Base-by-base conservation (phyloP, 495 filamentous ascomycete genomes). In the Xylaria acuta region DNA sequence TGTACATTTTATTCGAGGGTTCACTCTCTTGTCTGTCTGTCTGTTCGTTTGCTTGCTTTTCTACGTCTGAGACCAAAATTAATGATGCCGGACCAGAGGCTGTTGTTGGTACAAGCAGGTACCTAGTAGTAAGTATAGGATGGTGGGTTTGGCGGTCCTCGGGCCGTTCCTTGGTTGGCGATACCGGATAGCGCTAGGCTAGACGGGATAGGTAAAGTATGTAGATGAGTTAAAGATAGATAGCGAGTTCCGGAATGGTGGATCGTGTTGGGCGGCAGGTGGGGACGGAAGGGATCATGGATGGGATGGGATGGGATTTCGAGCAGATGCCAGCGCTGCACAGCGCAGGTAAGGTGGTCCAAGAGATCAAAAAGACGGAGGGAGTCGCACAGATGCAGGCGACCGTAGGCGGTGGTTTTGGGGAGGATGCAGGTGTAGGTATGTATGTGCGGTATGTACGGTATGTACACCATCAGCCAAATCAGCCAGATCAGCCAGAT, bases 141-240 rank as follows among this genome's bases (percentile, higher is more conserved):
- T 30, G 22, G 22, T 54, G 47, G 40, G 41, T 65, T 65, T 25
- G 8, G 49, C 65, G 27, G 47, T 56, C 0, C 32, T 67, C 65
- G 65, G 65, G 65, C 65, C 65, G 65, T 67, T 30, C 65, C 65
- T 67, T 54, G 49, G 65, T 16, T 38, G 34, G 65, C 30, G 65
- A 67, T 40, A 51, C 32, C 65, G 32, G 64, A 67, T 53, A 11
- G 65, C 65, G 34, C 47, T 40, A 49, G 64, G 25, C 47, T 36
- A 25, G 65, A 30, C 34, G 5, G 36, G 49, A 54, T 30, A 65
- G 25, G 38, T 63, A 64, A 64, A 47, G 62, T 30, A 64, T 34
- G 58, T 40, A 40, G n/a, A 9, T 30, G n/a, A 43, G 22, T 43
- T 64, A 64, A 64, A 64, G 60, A 64, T 64, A 45, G 32, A 60